phyloP scores from a whole-genome alignment of 192 early-diverging fungal species.

The Haplosporangium gracile region DNA sequence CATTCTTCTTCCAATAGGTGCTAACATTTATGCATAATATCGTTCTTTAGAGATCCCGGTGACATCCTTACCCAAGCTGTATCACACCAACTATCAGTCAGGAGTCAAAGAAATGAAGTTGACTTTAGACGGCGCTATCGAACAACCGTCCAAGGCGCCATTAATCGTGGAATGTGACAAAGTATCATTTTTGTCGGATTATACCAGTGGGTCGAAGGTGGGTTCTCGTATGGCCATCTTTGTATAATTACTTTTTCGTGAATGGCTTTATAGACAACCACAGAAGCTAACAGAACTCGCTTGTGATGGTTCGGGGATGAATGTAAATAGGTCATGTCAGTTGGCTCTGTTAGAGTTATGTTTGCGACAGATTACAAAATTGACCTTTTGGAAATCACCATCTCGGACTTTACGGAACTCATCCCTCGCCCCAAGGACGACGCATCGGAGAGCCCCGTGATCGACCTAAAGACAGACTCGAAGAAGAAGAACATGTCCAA shows the following conservation, averaged over 20 bases:
- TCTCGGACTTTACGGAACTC: slow-evolving; percentile 7
- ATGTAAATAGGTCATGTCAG: slow-evolving; percentile 15
- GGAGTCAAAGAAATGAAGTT: slow-evolving; percentile 25
- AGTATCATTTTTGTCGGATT: slow-evolving; percentile 20
- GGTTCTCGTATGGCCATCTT: neutral
- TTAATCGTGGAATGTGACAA: slow-evolving; percentile 10
- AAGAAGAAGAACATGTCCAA: slow-evolving; percentile 14
- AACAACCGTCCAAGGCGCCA: slow-evolving; percentile 1
- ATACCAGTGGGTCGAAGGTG: slow-evolving; percentile 26
- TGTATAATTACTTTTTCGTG: no score
- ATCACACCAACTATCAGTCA: slow-evolving; percentile 5
- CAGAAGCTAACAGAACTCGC: no score
- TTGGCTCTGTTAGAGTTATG: slow-evolving; percentile 13
- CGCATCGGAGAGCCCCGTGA: neutral
- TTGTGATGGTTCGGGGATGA: no score
- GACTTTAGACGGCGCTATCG: slow-evolving; percentile 15
- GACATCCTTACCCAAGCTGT: slow-evolving; percentile 4
- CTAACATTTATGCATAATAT: neutral
- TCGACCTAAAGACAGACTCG: slow-evolving; percentile 9
- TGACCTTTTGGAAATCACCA: slow-evolving; percentile 10
- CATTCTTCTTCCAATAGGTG: neutral
- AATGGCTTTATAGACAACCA: no score
- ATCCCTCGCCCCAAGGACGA: slow-evolving; percentile 31
- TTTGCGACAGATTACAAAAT: slow-evolving; percentile 18
- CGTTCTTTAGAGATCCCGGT: slow-evolving; percentile 5